A percentile compares a stretch with the other conserved stretches of the same genome.
These are phyloP conservation scores for Colletotrichum gigasporum DNA, from an alignment of 2,329 filamentous ascomycete species.

Conservation along the genomic window DNA sequence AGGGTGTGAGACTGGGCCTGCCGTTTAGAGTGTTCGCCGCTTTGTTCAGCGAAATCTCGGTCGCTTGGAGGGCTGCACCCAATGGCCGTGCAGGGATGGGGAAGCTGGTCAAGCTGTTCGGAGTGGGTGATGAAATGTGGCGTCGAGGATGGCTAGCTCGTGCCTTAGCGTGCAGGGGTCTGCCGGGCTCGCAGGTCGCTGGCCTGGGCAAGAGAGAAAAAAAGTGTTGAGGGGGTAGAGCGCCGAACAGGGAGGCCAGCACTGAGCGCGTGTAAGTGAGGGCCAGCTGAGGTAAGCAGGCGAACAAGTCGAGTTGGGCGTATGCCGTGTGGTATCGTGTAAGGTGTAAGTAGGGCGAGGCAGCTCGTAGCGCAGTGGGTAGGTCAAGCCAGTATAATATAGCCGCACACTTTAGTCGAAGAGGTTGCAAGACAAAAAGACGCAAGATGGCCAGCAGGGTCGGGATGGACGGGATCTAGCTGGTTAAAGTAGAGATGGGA, in stretches of 20 bases:
- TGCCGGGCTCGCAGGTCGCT: conserved; percentile 16
- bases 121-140: conserved; percentile 30
- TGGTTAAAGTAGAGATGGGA: conserved; percentile 19
- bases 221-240: conserved; percentile 28
- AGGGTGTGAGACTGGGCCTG: conserved; percentile 18
- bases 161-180: conserved; percentile 28
- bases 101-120: conserved; percentile 28
- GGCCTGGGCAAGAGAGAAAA: conserved; percentile 17
- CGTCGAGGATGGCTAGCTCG: conserved; percentile 23
- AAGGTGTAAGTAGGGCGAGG: too few species aligned
- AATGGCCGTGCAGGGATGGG: conserved; percentile 24
- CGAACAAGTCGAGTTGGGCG: too few species aligned
- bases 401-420: too few species aligned
- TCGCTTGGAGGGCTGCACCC: conserved; percentile 22
- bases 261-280: conserved; percentile 27
- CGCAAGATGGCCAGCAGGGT: not conserved
- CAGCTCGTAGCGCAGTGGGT: too few species aligned
- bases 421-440: not conserved
- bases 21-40: conserved; percentile 25
- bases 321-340: too few species aligned
- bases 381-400: too few species aligned
- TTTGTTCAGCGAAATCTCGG: conserved; percentile 18
- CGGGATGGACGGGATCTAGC: conserved; percentile 13
- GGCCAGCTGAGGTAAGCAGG: too few species aligned
- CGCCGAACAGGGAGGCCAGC: conserved; percentile 17